Evolutionary conservation across 108 stramenopile species (phyloP), one percentile per base, ranked within the genome.

Genomic region (Skeletonema costatum): DNA sequence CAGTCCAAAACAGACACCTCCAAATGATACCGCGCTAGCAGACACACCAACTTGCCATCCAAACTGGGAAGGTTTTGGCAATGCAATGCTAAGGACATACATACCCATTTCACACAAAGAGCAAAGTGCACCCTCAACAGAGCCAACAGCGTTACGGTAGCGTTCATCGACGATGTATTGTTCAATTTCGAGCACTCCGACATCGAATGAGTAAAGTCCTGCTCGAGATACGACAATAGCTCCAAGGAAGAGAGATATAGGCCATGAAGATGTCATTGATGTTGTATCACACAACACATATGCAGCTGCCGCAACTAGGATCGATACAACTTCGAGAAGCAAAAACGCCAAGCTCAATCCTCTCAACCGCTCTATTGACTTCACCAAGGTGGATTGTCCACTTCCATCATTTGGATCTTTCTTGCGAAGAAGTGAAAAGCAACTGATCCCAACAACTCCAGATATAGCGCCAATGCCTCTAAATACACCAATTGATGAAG

Each of bases 81-180:
- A n/a, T 32, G 32, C 53, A 30, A 75, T 75, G 42, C 66, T 81
- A 13, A 77, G 32, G 4, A 71, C 46, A 31, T 68, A 68, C 63
- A 77, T 71, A 3, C 69, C 70, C 70, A 81, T 76, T 48, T 81
- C 80, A 0, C n/a, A 19, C 8, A 67, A 9, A 29, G 73, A 53
- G 46, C 80, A 81, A 10, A 81, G 56, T 10, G 80, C 67, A 2
- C 70, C 75, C 59, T 81, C 80, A 11, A 81, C 80, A 1, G 76
- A 71, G 0, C 66, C 73, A 21, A 71, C 64, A n/a, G 80, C 80
- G 46, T 77, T 74, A 25, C 80, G 75, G 46, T 36, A 74, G 1
- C 80, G 46, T 64, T 81, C 80, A 32, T 81, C 80, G 21, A 81
- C 80, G 1, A 81, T 35, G 12, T 64, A 64, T 65, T 81, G 80